Evolutionary conservation across 345 rosid species (phyloP).

Genomic region (Boechera retrofracta): DNA sequence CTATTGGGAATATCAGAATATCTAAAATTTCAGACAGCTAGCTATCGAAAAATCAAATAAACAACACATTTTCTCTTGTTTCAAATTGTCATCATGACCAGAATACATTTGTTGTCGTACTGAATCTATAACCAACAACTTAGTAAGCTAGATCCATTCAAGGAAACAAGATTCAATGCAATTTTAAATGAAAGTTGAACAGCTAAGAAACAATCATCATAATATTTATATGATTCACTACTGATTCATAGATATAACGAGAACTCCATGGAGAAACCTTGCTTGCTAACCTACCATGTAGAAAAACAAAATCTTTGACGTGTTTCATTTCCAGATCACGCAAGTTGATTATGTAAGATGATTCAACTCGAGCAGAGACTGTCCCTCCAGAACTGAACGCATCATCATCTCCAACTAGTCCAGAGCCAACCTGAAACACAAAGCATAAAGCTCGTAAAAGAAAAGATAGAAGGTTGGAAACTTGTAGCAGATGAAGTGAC

Average conservation of each 20-base stretch:
- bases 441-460: slow-evolving; percentile 19
- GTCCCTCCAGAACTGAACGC: slow-evolving; percentile 69
- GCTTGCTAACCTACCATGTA: slow-evolving; percentile 69
- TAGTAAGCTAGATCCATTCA: slow-evolving; percentile 16
- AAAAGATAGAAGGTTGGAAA: slow-evolving; percentile 15
- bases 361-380: slow-evolving; percentile 70
- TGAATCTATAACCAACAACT: slow-evolving; percentile 17
- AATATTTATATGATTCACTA: background rate
- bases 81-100: slow-evolving; percentile 25
- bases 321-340: slow-evolving; percentile 92
- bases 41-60: slow-evolving; percentile 25
- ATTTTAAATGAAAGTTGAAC: background rate
- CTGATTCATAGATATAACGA: background rate
- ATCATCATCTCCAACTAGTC: slow-evolving; percentile 92
- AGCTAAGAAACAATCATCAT: slow-evolving; percentile 20
- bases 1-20: slow-evolving; percentile 23
- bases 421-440: slow-evolving; percentile 71
- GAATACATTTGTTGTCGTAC: background rate
- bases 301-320: slow-evolving; percentile 89
- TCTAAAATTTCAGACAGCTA: slow-evolving; percentile 12
- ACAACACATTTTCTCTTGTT: slow-evolving; percentile 17
- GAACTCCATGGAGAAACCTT: slow-evolving; percentile 33
- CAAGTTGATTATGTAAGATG: slow-evolving; percentile 83
- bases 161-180: slow-evolving; percentile 15
- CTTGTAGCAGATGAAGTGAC: slow-evolving; percentile 25